Percentiles rank a stretch among this genome's conserved stretches.
Evolutionary conservation across 164 flowering plant genomes (phyloP).

Genomic region (Annona cherimola): DNA sequence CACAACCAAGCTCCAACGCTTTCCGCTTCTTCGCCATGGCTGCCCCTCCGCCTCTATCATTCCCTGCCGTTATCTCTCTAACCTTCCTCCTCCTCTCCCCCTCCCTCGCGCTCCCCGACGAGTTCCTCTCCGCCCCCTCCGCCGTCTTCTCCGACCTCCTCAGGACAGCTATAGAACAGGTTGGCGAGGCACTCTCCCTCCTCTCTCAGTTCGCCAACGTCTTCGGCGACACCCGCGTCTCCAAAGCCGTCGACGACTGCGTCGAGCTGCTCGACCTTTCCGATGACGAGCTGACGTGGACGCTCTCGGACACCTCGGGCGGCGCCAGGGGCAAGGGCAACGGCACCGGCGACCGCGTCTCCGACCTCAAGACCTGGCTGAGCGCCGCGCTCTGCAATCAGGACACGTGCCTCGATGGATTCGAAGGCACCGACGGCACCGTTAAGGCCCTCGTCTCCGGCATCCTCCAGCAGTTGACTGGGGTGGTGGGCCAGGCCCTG

Average conservation of each 20-base stretch:
- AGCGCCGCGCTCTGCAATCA: constrained; percentile 71
- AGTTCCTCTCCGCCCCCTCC: constrained; percentile 34
- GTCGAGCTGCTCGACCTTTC: constrained; percentile 72
- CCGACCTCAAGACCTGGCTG: constrained; percentile 64
- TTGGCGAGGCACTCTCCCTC: constrained; percentile 30
- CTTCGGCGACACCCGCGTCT: constrained; percentile 46
- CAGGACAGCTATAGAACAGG: constrained; percentile 28
- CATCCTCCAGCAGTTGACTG: constrained; percentile 30
- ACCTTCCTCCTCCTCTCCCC: not conserved
- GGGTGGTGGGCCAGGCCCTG: constrained; percentile 42
- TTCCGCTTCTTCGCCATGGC: too few relatives aligned
- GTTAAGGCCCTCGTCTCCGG: constrained; percentile 37
- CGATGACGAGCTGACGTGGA: constrained; percentile 47
- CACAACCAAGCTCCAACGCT: too few relatives aligned
- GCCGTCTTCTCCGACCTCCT: constrained; percentile 34
- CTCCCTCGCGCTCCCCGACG: not conserved
- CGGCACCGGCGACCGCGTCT: constrained; percentile 35
- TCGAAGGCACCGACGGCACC: constrained; percentile 56
- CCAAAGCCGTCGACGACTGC: constrained; percentile 69
- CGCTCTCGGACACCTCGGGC: constrained; percentile 46
- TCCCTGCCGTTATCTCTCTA: constrained; percentile 2
- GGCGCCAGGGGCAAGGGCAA: constrained; percentile 30
- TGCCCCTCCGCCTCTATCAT: not conserved
- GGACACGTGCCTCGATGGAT: constrained; percentile 79
- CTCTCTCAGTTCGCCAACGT: constrained; percentile 34